Evolutionary conservation across 2,329 filamentous ascomycete genomes (phyloP).

Genomic region (Alternaria incomplexa): DNA sequence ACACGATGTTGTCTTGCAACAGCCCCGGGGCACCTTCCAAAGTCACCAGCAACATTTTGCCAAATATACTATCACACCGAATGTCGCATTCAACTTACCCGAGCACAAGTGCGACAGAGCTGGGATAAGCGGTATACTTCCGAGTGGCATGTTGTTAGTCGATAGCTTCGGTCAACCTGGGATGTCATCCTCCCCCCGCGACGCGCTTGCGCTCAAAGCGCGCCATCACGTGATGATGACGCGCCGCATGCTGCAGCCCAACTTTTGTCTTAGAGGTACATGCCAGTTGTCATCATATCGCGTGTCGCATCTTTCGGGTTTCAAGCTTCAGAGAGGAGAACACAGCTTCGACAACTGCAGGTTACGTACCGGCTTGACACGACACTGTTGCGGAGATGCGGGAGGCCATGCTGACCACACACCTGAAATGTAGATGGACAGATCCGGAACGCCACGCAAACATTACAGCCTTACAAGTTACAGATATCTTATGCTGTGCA

Average conservation of each 20-base stretch:
- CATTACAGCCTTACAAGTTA: no score
- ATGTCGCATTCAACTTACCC: background rate
- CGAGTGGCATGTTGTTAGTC: background rate
- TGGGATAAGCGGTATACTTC: background rate
- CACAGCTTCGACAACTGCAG: background rate
- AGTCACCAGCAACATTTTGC: background rate
- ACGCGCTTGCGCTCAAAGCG: background rate
- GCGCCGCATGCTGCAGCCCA: background rate
- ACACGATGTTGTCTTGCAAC: background rate
- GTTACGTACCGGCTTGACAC: background rate
- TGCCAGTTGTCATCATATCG: background rate
- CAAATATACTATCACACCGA: background rate
- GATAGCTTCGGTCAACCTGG: background rate
- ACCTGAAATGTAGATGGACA: no score
- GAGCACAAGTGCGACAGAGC: background rate
- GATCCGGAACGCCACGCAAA: background rate
- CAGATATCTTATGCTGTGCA: no score
- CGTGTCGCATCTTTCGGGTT: background rate
- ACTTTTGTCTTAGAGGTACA: no score
- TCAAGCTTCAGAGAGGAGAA: background rate
- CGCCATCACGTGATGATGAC: background rate
- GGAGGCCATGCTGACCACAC: no score
- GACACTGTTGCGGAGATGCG: background rate
- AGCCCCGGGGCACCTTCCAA: background rate
- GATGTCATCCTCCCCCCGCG: no score